A percentile compares a stretch with the other conserved stretches of the same genome.
Evolutionary conservation across 345 rosid species (phyloP).

Genomic region (Eucalyptus decipiens): DNA sequence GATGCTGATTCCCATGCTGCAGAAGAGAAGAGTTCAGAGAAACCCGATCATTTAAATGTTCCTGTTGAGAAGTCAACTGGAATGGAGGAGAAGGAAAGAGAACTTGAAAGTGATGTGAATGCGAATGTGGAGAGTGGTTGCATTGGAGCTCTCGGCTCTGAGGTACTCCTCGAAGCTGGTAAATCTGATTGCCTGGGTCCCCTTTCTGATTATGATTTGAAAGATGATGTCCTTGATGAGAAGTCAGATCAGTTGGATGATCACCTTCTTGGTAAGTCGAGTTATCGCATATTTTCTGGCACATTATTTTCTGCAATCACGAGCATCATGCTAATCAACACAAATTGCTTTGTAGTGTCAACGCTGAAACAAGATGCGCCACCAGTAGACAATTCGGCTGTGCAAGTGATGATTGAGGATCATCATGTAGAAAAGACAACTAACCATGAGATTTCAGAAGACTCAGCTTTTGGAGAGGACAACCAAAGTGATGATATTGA

Average conservation of each 20-base stretch:
- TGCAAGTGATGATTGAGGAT: background rate
- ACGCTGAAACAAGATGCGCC: background rate
- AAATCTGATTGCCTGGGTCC: background rate
- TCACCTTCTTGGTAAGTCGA: background rate
- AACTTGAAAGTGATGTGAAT: background rate
- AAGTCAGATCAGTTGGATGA: background rate
- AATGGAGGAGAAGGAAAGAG: background rate
- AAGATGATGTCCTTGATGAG: background rate
- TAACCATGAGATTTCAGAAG: background rate
- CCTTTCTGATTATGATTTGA: constrained; percentile 4
- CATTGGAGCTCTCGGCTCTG: background rate
- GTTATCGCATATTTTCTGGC: background rate
- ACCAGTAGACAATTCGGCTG: background rate
- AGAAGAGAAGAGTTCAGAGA: background rate
- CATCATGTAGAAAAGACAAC: background rate
- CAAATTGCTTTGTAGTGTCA: background rate
- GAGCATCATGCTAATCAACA: background rate
- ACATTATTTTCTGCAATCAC: background rate
- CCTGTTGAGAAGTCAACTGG: background rate
- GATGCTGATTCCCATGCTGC: constrained; percentile 1
- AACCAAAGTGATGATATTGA: background rate
- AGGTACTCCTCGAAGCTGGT: background rate
- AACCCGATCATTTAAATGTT: background rate
- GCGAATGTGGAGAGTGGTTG: background rate
- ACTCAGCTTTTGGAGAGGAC: background rate